Base-by-base conservation (phyloP, 2,329 filamentous ascomycete species). In the Fusarium continuum region DNA sequence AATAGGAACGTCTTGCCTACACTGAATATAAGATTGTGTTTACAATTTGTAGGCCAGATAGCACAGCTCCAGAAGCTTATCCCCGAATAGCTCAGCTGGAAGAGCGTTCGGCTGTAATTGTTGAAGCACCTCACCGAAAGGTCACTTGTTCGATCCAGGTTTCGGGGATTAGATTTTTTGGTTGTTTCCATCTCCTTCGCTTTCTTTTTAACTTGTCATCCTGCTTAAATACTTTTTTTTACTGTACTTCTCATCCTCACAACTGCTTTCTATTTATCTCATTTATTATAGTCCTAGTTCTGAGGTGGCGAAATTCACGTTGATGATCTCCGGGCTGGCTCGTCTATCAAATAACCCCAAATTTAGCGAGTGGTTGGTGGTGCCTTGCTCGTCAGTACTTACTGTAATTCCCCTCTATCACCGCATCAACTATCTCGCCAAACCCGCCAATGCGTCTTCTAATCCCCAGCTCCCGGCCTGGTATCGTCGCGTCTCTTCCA, bases 61-160 rank as follows among this genome's bases (percentile, higher is more conserved):
- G 3, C 32, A 28, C 22, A 6, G 5, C 14, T 16, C 23, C n/a
- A 41, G 39, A 59, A 8, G 40, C 51, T 51, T 49, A 17, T 64
- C 61, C 61, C 61, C 61, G 61, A 64, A 64, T 64, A 64, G 61
- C 61, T 64, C 61, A 64, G 61, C 61, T 64, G 61, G 61, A 64
- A 64, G 61, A 64, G 61, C 61, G 61, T 64, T 64, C 61, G 61
- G 61, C 60, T 64, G 61, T 64, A 64, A 64, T 29, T 38, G 61
- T 34, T n/a, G n/a, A 40, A 22, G 14, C 43, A 47, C 44, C 40
- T 59, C 56, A 64, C 61, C 61, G 61, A 64, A 64, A 64, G 61
- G 61, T 63, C 61, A 64, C 61, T 64, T 64, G 61, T 64, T 64
- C 61, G 61, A 64, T 64, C 61, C 61, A 64, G 60, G 60, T 63